Base-by-base conservation (phyloP, 1,284 basidiomycete genomes). In the Ceratobasidium sp. region DNA sequence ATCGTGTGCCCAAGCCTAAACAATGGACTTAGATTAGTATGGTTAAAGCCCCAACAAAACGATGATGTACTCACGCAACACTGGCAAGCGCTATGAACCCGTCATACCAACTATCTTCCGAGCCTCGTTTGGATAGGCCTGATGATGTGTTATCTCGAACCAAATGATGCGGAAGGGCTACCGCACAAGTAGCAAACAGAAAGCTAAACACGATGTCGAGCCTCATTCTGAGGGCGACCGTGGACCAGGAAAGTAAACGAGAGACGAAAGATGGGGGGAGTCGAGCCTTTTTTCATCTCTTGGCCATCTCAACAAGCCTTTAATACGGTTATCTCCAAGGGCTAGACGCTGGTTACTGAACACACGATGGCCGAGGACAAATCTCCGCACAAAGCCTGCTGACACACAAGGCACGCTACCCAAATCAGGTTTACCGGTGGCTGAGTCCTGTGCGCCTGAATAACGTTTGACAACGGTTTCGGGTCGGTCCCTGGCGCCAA, bases 151-250 rank as follows among this genome's bases (percentile, higher is more conserved):
- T n/a, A n/a, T n/a, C n/a, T n/a, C n/a, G n/a, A n/a, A n/a, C n/a
- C n/a, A n/a, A n/a, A n/a, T n/a, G n/a, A n/a, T n/a, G 8, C 39
- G 62, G 62, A 36, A 65, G 62, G 4, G 62, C 62, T 2, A 41
- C 5, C 16, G n/a, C 62, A 30, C 23, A 26, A 36, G 62, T 52
- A 16, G 39, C 62, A 32, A 65, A 32, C 10, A 52, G 12, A 18
- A 65, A 34, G 3, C 30, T 16, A 41, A 50, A 36, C 8, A 48
- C n/a, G 39, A 21, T 10, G 48, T n/a, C 10, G 46, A 65, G 16
- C n/a, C 36, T 65, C 62, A 65, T 65, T 8, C 18, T 39, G n/a
- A 21, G 8, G n/a, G n/a, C 3, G 10, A 39, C 1, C 18, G 46
- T 3, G 32, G 28, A 50, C 16, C 18, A 52, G n/a, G 62, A n/a